These are phyloP conservation scores for Gilbertella persicaria DNA, from an alignment of 371 early-diverging fungal genomes.

Conservation along the genomic window DNA sequence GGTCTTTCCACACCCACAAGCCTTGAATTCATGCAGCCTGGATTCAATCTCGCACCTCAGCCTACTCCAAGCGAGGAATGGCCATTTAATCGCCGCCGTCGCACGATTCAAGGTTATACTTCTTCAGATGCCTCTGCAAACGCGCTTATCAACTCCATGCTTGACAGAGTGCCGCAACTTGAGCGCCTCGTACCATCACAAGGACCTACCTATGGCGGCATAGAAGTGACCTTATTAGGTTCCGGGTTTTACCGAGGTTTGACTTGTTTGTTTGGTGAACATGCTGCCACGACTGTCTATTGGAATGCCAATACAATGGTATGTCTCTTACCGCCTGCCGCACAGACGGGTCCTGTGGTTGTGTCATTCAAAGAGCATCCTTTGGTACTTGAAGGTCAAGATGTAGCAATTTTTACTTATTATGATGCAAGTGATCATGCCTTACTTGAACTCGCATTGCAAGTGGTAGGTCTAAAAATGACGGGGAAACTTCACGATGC, in stretches of 20 bases:
- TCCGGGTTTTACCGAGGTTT: conserved; percentile 66
- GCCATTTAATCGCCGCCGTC: conserved; percentile 19
- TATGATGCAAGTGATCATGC: conserved; percentile 75
- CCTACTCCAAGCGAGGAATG: conserved; percentile 4
- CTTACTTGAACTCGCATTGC: conserved; percentile 81
- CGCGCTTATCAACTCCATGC: conserved; percentile 14
- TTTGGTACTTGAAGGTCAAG: conserved; percentile 33
- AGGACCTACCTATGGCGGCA: conserved; percentile 81
- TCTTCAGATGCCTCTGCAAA: background rate
- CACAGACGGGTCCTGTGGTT: conserved; percentile 69
- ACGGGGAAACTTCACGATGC: conserved; percentile 70
- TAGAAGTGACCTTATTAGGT: conserved; percentile 76
- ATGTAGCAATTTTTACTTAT: conserved; percentile 55
- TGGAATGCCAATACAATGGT: conserved; percentile 72
- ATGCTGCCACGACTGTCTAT: conserved; percentile 46
- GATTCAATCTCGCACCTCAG: background rate
- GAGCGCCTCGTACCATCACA: conserved; percentile 68
- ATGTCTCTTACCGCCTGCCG: conserved; percentile 78
- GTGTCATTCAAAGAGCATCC: conserved; percentile 68
- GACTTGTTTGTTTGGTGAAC: conserved; percentile 55
- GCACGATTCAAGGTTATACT: conserved; percentile 4
- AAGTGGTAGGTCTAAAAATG: conserved; percentile 77
- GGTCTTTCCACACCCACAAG: background rate
- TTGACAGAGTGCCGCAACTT: conserved; percentile 30
- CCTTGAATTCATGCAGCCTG: background rate